These are phyloP conservation scores for Apiospora phragmitis DNA, from an alignment of 2,329 filamentous ascomycete species.

Conservation along the genomic window DNA sequence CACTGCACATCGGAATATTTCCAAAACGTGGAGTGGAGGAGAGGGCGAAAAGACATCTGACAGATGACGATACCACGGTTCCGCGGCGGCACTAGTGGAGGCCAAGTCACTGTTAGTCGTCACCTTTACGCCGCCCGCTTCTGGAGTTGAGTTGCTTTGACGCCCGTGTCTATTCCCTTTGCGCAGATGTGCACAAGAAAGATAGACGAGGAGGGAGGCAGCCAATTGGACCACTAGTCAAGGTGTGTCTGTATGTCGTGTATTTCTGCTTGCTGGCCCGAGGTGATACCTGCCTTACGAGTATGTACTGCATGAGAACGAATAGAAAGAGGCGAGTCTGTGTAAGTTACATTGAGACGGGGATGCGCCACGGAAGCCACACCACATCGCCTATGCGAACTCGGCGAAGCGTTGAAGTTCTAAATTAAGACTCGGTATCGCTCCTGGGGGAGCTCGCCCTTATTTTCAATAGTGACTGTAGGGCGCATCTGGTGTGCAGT, in stretches of 20 bases:
- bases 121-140: not conserved
- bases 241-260: not conserved
- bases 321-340: not conserved
- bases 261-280: not conserved
- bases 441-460: not conserved
- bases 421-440: not conserved
- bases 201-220: not conserved
- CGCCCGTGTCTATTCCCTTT: not conserved
- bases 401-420: slow-evolving; percentile 1
- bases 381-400: not conserved
- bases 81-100: slow-evolving; percentile 5
- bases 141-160: not conserved
- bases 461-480: not conserved
- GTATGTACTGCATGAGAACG: not conserved
- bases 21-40: not conserved
- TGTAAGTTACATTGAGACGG: slow-evolving; percentile 7
- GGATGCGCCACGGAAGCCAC: slow-evolving; percentile 3
- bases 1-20: slow-evolving; percentile 6
- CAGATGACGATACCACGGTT: not conserved
- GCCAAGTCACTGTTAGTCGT: not conserved
- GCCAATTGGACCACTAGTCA: not conserved
- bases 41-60: not conserved
- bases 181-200: not conserved
- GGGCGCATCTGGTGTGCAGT: slow-evolving; percentile 1
- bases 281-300: not conserved